Evolutionary conservation across 805 yeast genomes (phyloP).

Genomic region (Clavispora carvajalis): DNA sequence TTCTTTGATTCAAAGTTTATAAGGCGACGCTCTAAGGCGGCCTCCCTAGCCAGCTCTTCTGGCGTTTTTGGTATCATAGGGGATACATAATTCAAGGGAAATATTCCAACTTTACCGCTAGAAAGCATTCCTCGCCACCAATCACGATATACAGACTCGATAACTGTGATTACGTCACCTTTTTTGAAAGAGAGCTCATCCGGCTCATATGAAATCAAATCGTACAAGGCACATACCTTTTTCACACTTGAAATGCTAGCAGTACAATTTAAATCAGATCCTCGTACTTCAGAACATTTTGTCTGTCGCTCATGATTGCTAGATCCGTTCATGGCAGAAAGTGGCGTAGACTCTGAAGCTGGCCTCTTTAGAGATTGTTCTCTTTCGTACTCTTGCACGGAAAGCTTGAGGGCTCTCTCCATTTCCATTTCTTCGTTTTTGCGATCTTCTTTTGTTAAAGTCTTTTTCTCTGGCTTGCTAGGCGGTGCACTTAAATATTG

Average conservation of each 20-base stretch:
- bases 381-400: conserved; percentile 56
- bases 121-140: conserved; percentile 91
- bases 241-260: conserved; percentile 45
- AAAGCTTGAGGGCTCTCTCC: conserved; percentile 67
- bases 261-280: conserved; percentile 11
- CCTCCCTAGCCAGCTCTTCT: conserved; percentile 50
- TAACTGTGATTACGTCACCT: conserved; percentile 83
- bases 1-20: conserved; percentile 48
- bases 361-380: conserved; percentile 28
- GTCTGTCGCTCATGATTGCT: not conserved
- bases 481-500: conserved; percentile 37
- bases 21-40: conserved; percentile 46
- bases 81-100: conserved; percentile 88
- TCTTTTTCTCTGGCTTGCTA: conserved; percentile 52
- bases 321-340: conserved; percentile 22
- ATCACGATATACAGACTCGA: conserved; percentile 83
- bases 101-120: conserved; percentile 76
- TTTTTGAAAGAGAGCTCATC: conserved; percentile 83
- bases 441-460: conserved; percentile 41
- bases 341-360: conserved; percentile 27
- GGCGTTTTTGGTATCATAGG: conserved; percentile 65
- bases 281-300: conserved; percentile 2
- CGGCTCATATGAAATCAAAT: conserved; percentile 68
- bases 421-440: conserved; percentile 74
- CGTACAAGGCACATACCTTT: conserved; percentile 81